Base-by-base conservation (phyloP, 1,284 basidiomycete species). In the Rhodotorula sp. region DNA sequence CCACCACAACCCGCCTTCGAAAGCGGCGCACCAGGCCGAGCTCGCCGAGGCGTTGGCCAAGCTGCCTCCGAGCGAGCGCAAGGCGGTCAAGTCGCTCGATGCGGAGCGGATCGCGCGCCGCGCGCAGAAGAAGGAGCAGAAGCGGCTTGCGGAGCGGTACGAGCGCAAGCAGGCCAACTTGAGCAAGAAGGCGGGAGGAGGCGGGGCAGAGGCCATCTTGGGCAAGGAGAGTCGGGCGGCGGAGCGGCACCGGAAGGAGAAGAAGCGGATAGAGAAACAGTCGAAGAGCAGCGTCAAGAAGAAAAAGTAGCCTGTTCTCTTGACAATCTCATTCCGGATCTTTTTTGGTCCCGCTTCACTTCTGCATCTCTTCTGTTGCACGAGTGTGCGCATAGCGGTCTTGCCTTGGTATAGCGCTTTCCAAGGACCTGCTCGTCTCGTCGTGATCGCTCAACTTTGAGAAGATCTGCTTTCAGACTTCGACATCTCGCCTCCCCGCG, bases 61-160 rank as follows among this genome's bases (percentile, higher is more conserved):
- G 61, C 82, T 95, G 50, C 85, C 89, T n/a, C 94, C 94, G 81
- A 89, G 91, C 18, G 90, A 90, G 73, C 86, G 94, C 69, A 95
- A 95, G 83, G 83, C 86, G 57, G 87, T 84, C 77, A 97, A 97
- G 82, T 85, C 88, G 0, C 78, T 85, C 23, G 90, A 97, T 78
- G 84, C 87, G 0, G 90, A 91, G 66, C 87, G 94, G 56, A 84
- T 92, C 59, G 90, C 89, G 56, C 83, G 94, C 64, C 85, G 94
- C 64, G 79, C 94, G 78, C 91, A 91, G 60, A 97, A 97, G 87
- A 80, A 80, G 72, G 70, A 74, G 69, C 71, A 75, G 59, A 77
- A 78, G 69, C 63, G 73, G 19, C 65, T 78, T 3, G 63, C 70
- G 50, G 72, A 72, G 61, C 38, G 75, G 57, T 74, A 60, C 67